Evolutionary conservation across 116 monocot species (phyloP).

Genomic region (Posidonia oceanica): DNA sequence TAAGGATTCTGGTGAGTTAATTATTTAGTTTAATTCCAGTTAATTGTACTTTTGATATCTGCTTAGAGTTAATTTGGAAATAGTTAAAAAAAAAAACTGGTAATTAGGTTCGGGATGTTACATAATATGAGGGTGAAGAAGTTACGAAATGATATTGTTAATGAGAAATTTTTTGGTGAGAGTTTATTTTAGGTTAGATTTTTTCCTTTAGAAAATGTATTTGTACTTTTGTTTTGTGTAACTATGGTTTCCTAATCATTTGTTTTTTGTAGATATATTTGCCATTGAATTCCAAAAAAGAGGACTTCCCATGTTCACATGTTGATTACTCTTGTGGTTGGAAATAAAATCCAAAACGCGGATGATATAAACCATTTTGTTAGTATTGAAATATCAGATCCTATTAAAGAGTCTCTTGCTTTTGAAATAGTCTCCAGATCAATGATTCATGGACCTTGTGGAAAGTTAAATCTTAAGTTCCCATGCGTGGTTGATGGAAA

Average conservation of each 20-base stretch:
- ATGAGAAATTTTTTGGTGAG: neutral
- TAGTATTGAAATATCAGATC: neutral
- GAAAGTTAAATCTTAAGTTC: neutral
- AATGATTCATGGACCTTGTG: conserved; percentile 2
- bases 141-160: neutral
- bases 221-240: neutral
- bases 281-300: conserved; percentile 4
- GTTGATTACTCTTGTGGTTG: neutral
- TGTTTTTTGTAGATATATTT: neutral
- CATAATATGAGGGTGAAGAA: neutral
- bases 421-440: neutral
- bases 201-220: neutral
- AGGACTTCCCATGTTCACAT: neutral
- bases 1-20: too few species aligned
- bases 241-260: neutral
- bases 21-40: too few species aligned
- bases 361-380: neutral
- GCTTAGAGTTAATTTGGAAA: too few species aligned
- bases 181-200: too few species aligned
- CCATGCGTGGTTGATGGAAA: neutral
- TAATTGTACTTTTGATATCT: too few species aligned
- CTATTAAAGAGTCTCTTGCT: neutral
- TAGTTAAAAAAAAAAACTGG: too few species aligned
- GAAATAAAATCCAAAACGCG: neutral
- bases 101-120: too few species aligned